Evolutionary conservation across 257 asterid species (phyloP).

Genomic region (Ligustrum vulgare): DNA sequence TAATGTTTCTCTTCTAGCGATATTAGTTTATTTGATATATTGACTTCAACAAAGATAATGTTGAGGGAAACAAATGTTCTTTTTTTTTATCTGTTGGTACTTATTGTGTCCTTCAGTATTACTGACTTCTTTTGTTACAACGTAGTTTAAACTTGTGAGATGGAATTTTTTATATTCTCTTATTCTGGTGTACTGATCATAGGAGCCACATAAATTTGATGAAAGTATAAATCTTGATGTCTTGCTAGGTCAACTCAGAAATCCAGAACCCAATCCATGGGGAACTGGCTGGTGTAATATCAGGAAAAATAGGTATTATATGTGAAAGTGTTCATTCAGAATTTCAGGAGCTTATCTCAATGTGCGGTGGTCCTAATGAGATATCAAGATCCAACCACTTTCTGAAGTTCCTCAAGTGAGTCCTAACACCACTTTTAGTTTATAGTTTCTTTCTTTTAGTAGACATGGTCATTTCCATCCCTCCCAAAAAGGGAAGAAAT

Average conservation of each 20-base stretch:
- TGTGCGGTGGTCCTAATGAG: constrained; percentile 92
- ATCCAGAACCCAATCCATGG: constrained; percentile 57
- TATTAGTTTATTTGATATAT: background rate
- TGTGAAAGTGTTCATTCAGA: constrained; percentile 78
- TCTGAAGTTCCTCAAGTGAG: constrained; percentile 76
- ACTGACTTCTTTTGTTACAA: background rate
- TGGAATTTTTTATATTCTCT: constrained; percentile 5
- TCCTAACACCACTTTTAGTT: constrained; percentile 6
- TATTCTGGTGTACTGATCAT: constrained; percentile 1
- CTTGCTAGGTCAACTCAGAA: constrained; percentile 70
- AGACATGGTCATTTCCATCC: constrained; percentile 4
- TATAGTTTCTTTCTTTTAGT: constrained; percentile 5
- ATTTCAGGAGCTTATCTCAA: constrained; percentile 74
- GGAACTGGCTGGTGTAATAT: constrained; percentile 42
- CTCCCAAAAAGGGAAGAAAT: background rate
- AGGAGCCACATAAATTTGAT: background rate
- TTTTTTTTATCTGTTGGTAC: background rate
- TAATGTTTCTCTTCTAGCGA: background rate
- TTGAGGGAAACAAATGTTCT: constrained; percentile 1
- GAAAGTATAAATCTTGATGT: constrained; percentile 19
- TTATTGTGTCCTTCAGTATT: background rate
- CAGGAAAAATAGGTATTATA: constrained; percentile 70
- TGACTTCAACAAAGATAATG: background rate
- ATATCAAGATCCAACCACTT: constrained; percentile 66
- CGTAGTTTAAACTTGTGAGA: constrained; percentile 8